phyloP scores from a whole-genome alignment of 257 asterid species.

The Fraxinus americana region DNA sequence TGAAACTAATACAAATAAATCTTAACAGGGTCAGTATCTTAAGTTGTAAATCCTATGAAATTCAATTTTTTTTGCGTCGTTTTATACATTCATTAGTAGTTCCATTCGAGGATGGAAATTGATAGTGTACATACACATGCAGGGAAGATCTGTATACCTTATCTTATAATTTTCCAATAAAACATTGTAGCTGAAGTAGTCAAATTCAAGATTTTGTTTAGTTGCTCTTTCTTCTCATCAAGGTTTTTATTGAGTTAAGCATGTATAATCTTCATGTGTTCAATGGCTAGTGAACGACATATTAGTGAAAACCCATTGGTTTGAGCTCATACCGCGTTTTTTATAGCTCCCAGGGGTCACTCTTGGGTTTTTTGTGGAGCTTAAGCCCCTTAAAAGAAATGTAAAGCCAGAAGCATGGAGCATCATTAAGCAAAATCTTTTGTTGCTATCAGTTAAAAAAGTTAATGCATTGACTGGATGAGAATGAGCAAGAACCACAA shows the following conservation, averaged over 20 bases:
- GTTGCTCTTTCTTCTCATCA: not conserved
- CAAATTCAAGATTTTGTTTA: constrained; percentile 24
- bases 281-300: too few species aligned
- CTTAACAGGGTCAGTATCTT: constrained; percentile 45
- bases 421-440: constrained; percentile 31
- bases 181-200: constrained; percentile 17
- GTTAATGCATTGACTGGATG: constrained; percentile 52
- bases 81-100: constrained; percentile 4
- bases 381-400: not conserved
- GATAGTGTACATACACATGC: constrained; percentile 23
- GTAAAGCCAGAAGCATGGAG: not conserved
- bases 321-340: too few species aligned
- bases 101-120: constrained; percentile 34
- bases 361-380: too few species aligned
- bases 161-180: constrained; percentile 23
- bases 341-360: too few species aligned
- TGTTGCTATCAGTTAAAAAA: constrained; percentile 45
- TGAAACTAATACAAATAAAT: constrained; percentile 11
- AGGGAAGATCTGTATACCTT: constrained; percentile 17
- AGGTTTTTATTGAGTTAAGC: not conserved
- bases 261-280: too few species aligned
- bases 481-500: constrained; percentile 37
- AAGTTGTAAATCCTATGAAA: constrained; percentile 36
- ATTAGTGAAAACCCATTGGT: too few species aligned
- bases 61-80: constrained; percentile 12